These are phyloP conservation scores for Triglochin maritima DNA, from an alignment of 106 monocot genomes.

Conservation along the genomic window DNA sequence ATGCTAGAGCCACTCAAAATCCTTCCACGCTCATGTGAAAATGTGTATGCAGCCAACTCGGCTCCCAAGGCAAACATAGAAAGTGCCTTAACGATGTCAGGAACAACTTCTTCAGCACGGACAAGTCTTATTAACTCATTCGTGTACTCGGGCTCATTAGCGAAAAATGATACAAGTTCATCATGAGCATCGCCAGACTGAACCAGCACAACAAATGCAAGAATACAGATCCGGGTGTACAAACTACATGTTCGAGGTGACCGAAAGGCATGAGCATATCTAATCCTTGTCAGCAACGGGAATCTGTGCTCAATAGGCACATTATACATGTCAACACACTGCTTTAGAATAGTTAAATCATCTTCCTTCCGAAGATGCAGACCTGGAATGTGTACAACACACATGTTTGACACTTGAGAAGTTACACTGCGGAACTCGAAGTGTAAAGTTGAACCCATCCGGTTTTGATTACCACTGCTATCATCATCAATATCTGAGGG, in stretches of 20 bases:
- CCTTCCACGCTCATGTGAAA: slow-evolving; percentile 87
- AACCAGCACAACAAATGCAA: slow-evolving; percentile 83
- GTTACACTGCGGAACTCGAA: slow-evolving; percentile 60
- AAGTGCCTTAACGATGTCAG: slow-evolving; percentile 66
- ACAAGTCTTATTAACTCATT: slow-evolving; percentile 93
- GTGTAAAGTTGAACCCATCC: slow-evolving; percentile 85
- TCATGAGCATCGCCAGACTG: slow-evolving; percentile 97
- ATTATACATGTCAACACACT: slow-evolving; percentile 68
- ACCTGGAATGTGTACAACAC: slow-evolving; percentile 75
- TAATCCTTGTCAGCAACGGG: slow-evolving; percentile 89
- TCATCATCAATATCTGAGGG: slow-evolving; percentile 63
- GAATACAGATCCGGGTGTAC: slow-evolving; percentile 83
- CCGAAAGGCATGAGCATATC: slow-evolving; percentile 81
- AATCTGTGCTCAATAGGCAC: slow-evolving; percentile 82
- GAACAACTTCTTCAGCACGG: slow-evolving; percentile 75
- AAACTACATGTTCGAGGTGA: slow-evolving; percentile 53
- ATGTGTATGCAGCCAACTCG: slow-evolving; percentile 89
- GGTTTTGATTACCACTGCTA: slow-evolving; percentile 45
- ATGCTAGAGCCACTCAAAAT: slow-evolving; percentile 89
- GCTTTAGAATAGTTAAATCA: slow-evolving; percentile 70
- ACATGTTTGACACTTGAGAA: slow-evolving; percentile 34
- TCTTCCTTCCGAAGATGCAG: slow-evolving; percentile 85
- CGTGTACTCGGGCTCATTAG: slow-evolving; percentile 94
- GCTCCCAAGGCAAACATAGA: slow-evolving; percentile 95
- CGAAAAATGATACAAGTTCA: slow-evolving; percentile 89